Evolutionary conservation across 75 land plant species (phyloP).

Genomic region (Pseudotsuga menziesii): DNA sequence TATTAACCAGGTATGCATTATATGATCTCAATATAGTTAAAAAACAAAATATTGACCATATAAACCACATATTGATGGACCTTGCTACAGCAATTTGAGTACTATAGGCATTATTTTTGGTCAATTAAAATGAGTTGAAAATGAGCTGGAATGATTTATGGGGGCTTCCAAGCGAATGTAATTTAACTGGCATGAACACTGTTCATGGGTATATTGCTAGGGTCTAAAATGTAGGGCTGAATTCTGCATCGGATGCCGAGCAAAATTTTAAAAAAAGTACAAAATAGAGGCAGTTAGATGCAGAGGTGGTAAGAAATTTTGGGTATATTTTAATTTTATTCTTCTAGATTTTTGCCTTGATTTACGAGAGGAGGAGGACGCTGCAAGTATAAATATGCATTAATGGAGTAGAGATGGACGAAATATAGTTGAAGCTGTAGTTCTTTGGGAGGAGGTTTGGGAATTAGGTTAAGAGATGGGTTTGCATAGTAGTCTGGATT

Average conservation of each 20-base stretch:
- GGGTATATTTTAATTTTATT: background rate
- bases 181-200: background rate
- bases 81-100: background rate
- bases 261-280: conserved; percentile 3
- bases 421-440: too few relatives aligned
- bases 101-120: background rate
- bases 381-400: conserved; percentile 7
- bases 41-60: too few relatives aligned
- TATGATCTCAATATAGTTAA: too few relatives aligned
- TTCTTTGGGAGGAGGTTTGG: too few relatives aligned
- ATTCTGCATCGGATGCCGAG: background rate
- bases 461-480: too few relatives aligned
- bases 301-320: conserved; percentile 5
- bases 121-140: background rate
- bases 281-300: conserved; percentile 1
- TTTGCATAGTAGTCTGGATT: too few relatives aligned
- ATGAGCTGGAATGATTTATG: background rate
- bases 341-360: background rate
- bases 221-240: conserved; percentile 1
- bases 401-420: background rate
- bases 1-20: too few relatives aligned
- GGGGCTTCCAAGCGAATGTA: background rate
- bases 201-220: conserved; percentile 1
- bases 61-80: too few relatives aligned
- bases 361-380: conserved; percentile 3